Evolutionary conservation across 192 early-diverging fungal species (phyloP).

Genomic region (Linnemannia exigua): DNA sequence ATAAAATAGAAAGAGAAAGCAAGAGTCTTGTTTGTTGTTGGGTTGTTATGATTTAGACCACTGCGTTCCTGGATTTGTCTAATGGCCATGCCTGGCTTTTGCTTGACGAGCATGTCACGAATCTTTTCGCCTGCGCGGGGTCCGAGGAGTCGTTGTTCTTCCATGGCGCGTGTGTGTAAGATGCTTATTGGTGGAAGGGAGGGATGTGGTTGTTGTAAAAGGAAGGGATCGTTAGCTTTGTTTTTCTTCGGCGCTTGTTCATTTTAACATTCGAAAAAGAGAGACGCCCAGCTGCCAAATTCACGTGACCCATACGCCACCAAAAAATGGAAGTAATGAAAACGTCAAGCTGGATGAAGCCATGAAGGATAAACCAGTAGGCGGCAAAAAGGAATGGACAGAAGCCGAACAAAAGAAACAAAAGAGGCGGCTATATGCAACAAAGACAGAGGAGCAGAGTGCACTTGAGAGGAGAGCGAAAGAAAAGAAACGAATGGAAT

Average conservation of each 20-base stretch:
- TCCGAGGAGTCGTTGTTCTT: constrained; percentile 45
- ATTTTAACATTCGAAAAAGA: too few relatives aligned
- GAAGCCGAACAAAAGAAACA: neutral
- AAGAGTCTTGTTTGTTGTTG: constrained; percentile 5
- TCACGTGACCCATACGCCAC: neutral
- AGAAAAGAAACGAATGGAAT: neutral
- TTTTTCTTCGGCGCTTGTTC: neutral
- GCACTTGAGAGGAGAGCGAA: too few relatives aligned
- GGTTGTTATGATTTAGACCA: constrained; percentile 51
- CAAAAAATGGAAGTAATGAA: neutral
- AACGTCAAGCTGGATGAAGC: too few relatives aligned
- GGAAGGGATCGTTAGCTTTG: neutral
- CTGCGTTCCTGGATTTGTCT: constrained; percentile 40
- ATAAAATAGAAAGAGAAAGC: neutral
- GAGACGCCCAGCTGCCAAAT: neutral
- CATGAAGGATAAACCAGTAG: neutral
- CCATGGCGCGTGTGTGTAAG: constrained; percentile 22
- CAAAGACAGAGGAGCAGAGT: too few relatives aligned
- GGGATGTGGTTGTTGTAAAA: neutral
- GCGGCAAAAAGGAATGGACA: neutral
- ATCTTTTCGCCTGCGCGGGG: constrained; percentile 54
- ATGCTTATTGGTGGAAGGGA: neutral
- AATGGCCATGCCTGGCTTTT: constrained; percentile 40
- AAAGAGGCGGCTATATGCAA: too few relatives aligned
- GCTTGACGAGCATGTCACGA: constrained; percentile 55